Percentiles rank a stretch among this genome's conserved stretches.
Evolutionary conservation across 2,329 filamentous ascomycete genomes (phyloP).

Genomic region (Cytospora piceae): DNA sequence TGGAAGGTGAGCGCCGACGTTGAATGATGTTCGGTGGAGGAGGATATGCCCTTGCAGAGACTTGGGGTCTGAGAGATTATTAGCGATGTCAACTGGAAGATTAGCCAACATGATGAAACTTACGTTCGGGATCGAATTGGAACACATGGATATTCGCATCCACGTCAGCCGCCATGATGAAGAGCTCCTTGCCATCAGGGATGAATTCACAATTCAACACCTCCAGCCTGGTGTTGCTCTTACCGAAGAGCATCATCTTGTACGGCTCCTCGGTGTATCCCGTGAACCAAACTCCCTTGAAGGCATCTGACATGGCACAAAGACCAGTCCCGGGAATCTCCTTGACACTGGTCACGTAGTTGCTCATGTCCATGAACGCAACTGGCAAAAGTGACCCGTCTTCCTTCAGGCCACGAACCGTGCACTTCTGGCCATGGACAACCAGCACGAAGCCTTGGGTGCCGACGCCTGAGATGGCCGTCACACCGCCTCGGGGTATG

Average conservation of each 20-base stretch:
- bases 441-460: constrained; percentile 87
- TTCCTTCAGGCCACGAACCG: constrained; percentile 94
- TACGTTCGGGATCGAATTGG: constrained; percentile 94
- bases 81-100: constrained; percentile 31
- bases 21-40: constrained; percentile 85
- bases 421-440: constrained; percentile 94
- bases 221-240: constrained; percentile 77
- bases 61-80: constrained; percentile 72
- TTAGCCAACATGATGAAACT: constrained; percentile 41
- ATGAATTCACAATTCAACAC: constrained; percentile 84
- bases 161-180: constrained; percentile 80
- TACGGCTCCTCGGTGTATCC: constrained; percentile 98
- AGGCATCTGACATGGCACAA: constrained; percentile 84
- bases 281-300: constrained; percentile 94
- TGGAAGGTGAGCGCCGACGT: constrained; percentile 77
- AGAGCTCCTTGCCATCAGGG: constrained; percentile 80
- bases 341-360: constrained; percentile 85
- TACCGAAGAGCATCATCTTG: constrained; percentile 90
- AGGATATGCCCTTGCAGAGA: constrained; percentile 87
- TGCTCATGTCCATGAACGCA: constrained; percentile 97
- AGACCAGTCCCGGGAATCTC: constrained; percentile 83
- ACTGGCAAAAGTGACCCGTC: constrained; percentile 91
- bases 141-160: constrained; percentile 86
- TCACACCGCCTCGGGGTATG: constrained; percentile 88
- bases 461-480: constrained; percentile 80